Evolutionary conservation across 2,329 filamentous ascomycete species (phyloP).

Genomic region (Pseudogymnoascus sp.): DNA sequence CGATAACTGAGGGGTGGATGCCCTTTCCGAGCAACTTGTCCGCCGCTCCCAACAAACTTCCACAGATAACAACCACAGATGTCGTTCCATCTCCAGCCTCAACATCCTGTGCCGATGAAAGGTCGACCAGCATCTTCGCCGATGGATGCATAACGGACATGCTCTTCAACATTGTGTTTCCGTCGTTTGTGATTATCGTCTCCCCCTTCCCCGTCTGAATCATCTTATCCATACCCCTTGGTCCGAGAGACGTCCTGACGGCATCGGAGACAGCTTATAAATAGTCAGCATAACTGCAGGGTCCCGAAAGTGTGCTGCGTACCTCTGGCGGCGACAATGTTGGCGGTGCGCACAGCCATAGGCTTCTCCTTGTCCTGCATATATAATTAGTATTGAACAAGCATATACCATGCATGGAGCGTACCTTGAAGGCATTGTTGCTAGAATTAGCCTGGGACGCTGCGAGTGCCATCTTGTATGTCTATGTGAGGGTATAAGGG

Average conservation of each 20-base stretch:
- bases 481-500: conserved; percentile 13
- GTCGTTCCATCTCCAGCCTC: conserved; percentile 98
- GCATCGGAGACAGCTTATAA: conserved; percentile 83
- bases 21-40: conserved; percentile 85
- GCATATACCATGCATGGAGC: conserved; percentile 17
- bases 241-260: conserved; percentile 90
- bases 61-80: conserved; percentile 95
- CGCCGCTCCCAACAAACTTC: conserved; percentile 85
- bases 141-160: conserved; percentile 99
- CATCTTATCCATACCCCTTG: conserved; percentile 59
- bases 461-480: conserved; percentile 37
- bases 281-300: conserved; percentile 20
- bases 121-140: conserved; percentile 96
- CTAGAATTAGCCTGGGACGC: conserved; percentile 34
- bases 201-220: conserved; percentile 94
- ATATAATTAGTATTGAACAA: conserved; percentile 20
- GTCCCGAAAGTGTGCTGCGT: conserved; percentile 25
- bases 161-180: conserved; percentile 97
- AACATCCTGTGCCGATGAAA: conserved; percentile 94
- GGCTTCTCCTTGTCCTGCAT: conserved; percentile 89
- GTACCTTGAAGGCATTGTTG: conserved; percentile 60
- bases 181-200: conserved; percentile 98
- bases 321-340: conserved; percentile 96
- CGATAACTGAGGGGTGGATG: conserved; percentile 96
- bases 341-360: conserved; percentile 87